Base-by-base conservation (phyloP, 805 yeast species). In the Metschnikowia similis region DNA sequence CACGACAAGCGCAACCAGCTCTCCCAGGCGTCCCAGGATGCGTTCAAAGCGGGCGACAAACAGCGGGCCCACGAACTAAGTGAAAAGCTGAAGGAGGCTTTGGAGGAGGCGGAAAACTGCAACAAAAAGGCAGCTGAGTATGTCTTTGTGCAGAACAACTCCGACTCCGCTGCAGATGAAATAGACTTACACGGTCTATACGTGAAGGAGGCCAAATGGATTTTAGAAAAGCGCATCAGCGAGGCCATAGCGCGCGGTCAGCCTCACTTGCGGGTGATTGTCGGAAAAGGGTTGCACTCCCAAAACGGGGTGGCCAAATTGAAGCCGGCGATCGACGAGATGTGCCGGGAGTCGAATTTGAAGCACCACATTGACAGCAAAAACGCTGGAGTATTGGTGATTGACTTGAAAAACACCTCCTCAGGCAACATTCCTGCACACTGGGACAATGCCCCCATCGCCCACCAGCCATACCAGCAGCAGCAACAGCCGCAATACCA, bases 151-250 rank as follows among this genome's bases (percentile, higher is more conserved):
- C 91, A 87, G 56, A 92, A 92, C 66, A 92, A 92, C 63, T 80
- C 88, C 36, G 97, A 91, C 62, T 84, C 92, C n/a, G 83, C 79
- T 31, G 75, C 76, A 26, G 85, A 89, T 65, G 98, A 92, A 67
- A 89, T 92, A 54, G 98, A 92, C 69, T 74, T 92, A 47, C 99
- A 92, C 66, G 99, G 99, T 0, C 71, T 92, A 30, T 91, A 76
- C 59, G 95, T 92, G 16, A 85, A 84, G 64, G 99, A 92, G 69
- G 97, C 97, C 7, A 81, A 81, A 53, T 85, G 81, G 63, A 81
- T 86, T 45, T 73, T 92, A 56, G 87, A 85, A 57, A 81, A 79
- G 52, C 76, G 98, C 50, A 78, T 92, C 44, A 75, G 77, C n/a
- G 82, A 82, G 28, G 89, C 84, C 48, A 75, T 81, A 13, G 71